Conservation (phyloP, 352 stramenopile genomes). For the Globisporangium emineosum region DNA sequence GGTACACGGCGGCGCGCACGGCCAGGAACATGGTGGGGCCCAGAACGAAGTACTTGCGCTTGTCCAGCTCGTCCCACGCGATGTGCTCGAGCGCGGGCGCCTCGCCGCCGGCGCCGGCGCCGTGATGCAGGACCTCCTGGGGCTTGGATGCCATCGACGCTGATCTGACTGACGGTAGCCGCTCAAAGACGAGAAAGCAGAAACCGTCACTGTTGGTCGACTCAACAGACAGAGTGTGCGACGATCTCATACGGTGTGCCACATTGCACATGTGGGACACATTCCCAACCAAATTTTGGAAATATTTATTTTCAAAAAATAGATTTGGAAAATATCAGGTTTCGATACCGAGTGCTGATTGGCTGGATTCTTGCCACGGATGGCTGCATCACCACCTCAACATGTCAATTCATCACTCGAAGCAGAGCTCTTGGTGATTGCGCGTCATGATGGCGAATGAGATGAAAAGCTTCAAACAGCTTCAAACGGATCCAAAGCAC, state of each 20-base stretch:
- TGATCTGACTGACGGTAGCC: slow-evolving; percentile 1
- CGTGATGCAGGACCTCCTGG: slow-evolving; percentile 1
- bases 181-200: not conserved
- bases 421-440: not conserved
- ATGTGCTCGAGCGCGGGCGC: slow-evolving; percentile 64
- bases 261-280: not conserved
- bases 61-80: slow-evolving; percentile 89
- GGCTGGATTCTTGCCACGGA: not conserved
- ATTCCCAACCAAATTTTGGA: not conserved
- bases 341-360: not conserved
- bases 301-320: not conserved
- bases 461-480: not conserved
- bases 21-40: slow-evolving; percentile 79
- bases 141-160: not conserved
- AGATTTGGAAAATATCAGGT: not conserved
- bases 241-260: not conserved
- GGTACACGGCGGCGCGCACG: slow-evolving; percentile 83
- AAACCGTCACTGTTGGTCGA: slow-evolving; percentile 2
- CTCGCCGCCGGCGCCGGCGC: not conserved
- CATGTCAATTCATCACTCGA: not conserved
- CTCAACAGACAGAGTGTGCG: not conserved
- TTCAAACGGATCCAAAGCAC: not conserved
- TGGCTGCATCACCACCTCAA: slow-evolving; percentile 1
- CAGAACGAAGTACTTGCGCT: slow-evolving; percentile 83
- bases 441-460: not conserved